Conservation (phyloP, 179 eudicot genomes). For the Patellifolia procumbens region DNA sequence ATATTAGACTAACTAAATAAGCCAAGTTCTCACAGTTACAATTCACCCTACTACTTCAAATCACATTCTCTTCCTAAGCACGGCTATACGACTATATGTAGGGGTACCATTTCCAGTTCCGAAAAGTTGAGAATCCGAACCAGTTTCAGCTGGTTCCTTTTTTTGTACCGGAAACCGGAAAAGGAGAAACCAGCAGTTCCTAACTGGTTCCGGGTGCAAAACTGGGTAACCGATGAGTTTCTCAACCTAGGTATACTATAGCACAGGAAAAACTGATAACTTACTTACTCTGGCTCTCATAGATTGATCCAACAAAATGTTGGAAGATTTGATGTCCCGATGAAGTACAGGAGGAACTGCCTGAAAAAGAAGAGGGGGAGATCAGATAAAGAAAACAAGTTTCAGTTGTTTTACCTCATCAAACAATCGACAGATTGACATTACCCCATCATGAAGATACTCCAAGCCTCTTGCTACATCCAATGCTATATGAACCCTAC, state of each 20-base stretch:
- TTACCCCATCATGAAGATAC: conserved; percentile 98
- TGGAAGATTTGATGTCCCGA: conserved; percentile 95
- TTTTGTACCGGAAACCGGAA: too few relatives aligned
- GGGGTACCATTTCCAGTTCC: too few relatives aligned
- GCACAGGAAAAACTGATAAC: not conserved
- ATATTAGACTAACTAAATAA: not conserved
- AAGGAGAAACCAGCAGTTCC: too few relatives aligned
- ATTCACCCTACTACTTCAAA: not conserved
- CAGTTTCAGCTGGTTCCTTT: too few relatives aligned
- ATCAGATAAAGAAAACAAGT: conserved; percentile 13
- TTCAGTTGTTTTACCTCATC: not conserved
- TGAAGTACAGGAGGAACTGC: conserved; percentile 98
- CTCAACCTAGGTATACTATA: not conserved
- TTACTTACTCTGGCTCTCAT: conserved; percentile 92
- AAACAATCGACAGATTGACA: not conserved
- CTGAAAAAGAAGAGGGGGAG: conserved; percentile 40
- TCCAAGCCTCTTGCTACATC: conserved; percentile 97
- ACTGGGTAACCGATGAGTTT: too few relatives aligned
- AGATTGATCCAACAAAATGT: conserved; percentile 92
- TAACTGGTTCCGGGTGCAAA: too few relatives aligned
- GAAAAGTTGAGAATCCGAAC: too few relatives aligned
- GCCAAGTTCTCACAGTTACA: not conserved
- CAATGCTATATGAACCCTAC: conserved; percentile 80
- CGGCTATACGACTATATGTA: too few relatives aligned
- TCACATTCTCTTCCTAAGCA: not conserved